Conservation (phyloP, 768 basidiomycete species). For the Coprinopsis strossmayeri region DNA sequence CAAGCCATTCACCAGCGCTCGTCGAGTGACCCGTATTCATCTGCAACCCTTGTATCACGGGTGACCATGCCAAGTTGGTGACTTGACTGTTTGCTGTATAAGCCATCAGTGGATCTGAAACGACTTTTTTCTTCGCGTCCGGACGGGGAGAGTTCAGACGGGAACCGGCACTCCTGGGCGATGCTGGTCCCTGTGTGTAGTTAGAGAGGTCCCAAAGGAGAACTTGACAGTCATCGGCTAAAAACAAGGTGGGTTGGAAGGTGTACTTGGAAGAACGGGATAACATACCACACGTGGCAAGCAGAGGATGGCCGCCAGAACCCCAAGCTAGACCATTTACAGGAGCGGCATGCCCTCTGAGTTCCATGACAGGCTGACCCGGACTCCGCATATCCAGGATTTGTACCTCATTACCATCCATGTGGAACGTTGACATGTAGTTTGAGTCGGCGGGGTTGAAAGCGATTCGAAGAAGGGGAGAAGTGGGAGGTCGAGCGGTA, state of each 20-base stretch:
- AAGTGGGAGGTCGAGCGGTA: conserved; percentile 65
- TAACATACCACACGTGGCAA: conserved; percentile 78
- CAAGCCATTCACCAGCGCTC: conserved; percentile 80
- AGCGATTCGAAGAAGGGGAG: conserved; percentile 78
- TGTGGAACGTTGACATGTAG: conserved; percentile 96
- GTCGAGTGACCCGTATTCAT: conserved; percentile 72
- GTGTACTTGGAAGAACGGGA: background rate
- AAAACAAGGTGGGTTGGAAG: background rate
- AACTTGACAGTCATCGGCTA: conserved; percentile 94
- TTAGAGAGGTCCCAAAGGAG: conserved; percentile 84
- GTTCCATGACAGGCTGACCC: conserved; percentile 89
- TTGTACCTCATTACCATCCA: conserved; percentile 84
- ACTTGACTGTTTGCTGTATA: conserved; percentile 76
- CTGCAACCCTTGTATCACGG: conserved; percentile 68
- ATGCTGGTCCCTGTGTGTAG: conserved; percentile 54
- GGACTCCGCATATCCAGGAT: conserved; percentile 97
- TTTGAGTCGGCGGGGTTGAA: conserved; percentile 91
- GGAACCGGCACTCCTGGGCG: conserved; percentile 64
- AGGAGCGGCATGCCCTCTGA: conserved; percentile 74
- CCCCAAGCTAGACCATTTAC: conserved; percentile 93
- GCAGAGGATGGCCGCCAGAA: conserved; percentile 69
- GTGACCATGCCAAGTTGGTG: conserved; percentile 86
- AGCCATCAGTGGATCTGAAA: conserved; percentile 78
- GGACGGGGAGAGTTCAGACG: conserved; percentile 77
- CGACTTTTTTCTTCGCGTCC: conserved; percentile 66